Base-by-base conservation (phyloP, 257 asterid genomes). In the Nicotiana undulata region DNA sequence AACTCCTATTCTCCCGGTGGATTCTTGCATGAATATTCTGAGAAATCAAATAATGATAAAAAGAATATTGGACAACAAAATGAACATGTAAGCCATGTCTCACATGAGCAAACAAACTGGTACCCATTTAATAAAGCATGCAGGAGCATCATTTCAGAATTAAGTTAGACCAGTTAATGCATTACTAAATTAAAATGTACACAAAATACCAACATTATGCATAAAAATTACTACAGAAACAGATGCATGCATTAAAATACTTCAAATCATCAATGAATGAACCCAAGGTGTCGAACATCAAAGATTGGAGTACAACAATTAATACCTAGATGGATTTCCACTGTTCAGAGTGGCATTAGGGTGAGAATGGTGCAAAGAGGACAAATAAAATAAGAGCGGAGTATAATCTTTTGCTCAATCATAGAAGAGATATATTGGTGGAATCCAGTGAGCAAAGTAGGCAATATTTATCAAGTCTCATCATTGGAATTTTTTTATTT, bases 121-220 rank as follows among this genome's bases (percentile, higher is more conserved):
- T 13, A 7, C 49, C 24, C 61, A 74, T 2, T 74, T 0, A 49
- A 13, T 3, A 9, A 37, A 55, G 40, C 9, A 28, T 24, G 37
- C 55, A 76, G 60, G 60, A 4, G 56, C 20, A 70, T 64, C 32
- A 46, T 76, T 84, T 79, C 83, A 82, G 79, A 79, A 9, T 53
- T 26, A 72, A 63, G 81, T 64, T 55, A 40, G 53, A 79, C 16
- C 49, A 17, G 68, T 40, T 40, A 24, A 15, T 13, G 22, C 56
- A 24, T 44, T 22, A 1, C 12, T 22, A 12, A 22, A 2, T 13
- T 6, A 70, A 68, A 70, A 22, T 6, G 37, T 44, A 12, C 37
- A 70, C 58, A 40, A 37, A 20, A 68, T 40, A 20, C 6, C 11
- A 68, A 26, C 22, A 68, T 1, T 68, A 68, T 11, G 26, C 11